Evolutionary conservation across 768 basidiomycete species (phyloP), one percentile per base, ranked within the genome.

Genomic region (Mycena epipterygia): DNA sequence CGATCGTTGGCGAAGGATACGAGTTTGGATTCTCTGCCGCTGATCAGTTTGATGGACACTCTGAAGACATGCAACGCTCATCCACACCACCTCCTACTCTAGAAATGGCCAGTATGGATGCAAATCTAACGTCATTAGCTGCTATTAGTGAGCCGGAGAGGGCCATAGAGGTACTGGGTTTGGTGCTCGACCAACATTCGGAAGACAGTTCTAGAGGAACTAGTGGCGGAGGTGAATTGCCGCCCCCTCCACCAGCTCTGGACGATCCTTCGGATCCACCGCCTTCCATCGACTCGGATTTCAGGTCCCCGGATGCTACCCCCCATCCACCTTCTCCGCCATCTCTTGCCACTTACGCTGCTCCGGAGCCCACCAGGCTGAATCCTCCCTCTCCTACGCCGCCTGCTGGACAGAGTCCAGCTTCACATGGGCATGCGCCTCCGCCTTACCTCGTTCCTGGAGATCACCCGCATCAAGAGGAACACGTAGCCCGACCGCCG

Each of bases 241-340:
- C 93, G 0, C 95, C 94, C 0, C 94, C 94, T 6, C 93, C 94
- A 0, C 92, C 91, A 21, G 90, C 91, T 37, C 87, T 95, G 84
- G 95, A 96, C 75, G 95, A 96, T 79, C 95, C 95, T 25, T 91
- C 90, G 2, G 95, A 96, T 78, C 95, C 94, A 25, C 95, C 95
- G 6, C 95, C 95, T 16, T 93, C 93, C 8, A 96, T 96, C 74
- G 93, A 96, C 79, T 94, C 93, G 12, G 91, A 90, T 56, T 94
- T 92, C 75, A 86, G 87, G 63, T 85, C 85, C 19, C 88, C 87
- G n/a, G 81, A 80, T 39, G 73, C 75, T n/a, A 70, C 84, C n/a
- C 80, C 81, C 23, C 73, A 81, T 53, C 80, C 75, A 48, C 73
- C 84, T 49, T 80, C 83, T 7, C 77, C 86, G 19, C 80, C 79